A percentile compares a stretch with the other conserved stretches of the same genome.
Conservation (phyloP, 2,329 filamentous ascomycete genomes). For the Fusarium continuum region DNA sequence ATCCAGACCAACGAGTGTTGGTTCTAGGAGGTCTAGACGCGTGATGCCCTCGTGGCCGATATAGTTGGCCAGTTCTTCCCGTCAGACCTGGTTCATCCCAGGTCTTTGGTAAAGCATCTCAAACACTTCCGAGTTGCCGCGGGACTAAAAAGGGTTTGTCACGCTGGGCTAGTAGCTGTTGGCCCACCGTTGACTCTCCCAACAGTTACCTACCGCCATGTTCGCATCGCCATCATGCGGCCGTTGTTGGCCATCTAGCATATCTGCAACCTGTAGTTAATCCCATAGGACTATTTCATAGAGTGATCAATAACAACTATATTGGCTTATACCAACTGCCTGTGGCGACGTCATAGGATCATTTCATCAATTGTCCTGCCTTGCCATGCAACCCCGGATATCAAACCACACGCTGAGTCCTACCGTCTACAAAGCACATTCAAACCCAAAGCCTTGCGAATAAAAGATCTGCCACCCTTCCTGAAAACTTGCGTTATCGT, state of each 20-base stretch:
- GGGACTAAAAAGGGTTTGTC: slow-evolving; percentile 9
- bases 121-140: not conserved
- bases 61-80: not conserved
- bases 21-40: not conserved
- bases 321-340: not conserved
- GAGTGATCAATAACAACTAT: not conserved
- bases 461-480: slow-evolving; percentile 24
- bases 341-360: not conserved
- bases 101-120: not conserved
- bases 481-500: slow-evolving; percentile 6
- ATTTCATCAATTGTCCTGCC: slow-evolving; percentile 32
- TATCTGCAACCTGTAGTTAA: not conserved
- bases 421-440: slow-evolving; percentile 35
- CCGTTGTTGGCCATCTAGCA: not conserved
- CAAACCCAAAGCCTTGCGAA: slow-evolving; percentile 27
- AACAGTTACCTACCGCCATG: not conserved
- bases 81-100: slow-evolving; percentile 6
- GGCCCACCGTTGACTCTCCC: not conserved
- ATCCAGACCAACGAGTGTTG: slow-evolving; percentile 4
- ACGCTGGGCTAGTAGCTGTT: not conserved
- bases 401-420: slow-evolving; percentile 31
- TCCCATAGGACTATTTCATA: not conserved
- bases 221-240: slow-evolving; percentile 5
- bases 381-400: slow-evolving; percentile 26
- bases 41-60: slow-evolving; percentile 6